Evolutionary conservation across 1,284 basidiomycete species (phyloP).

Genomic region (Ceratobasidium sp.): DNA sequence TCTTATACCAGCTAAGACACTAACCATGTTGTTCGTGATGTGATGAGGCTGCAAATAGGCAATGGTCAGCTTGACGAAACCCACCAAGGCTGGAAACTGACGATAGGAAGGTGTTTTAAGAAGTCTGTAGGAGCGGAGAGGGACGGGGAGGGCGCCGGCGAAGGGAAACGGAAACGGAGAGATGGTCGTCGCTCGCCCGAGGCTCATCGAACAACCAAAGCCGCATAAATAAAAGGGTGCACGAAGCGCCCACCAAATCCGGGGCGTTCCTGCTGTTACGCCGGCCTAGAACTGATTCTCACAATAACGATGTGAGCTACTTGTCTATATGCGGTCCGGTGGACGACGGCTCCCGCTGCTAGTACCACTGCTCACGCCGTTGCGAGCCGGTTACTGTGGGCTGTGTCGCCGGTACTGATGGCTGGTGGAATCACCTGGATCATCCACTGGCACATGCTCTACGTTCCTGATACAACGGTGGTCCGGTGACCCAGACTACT

Average conservation of each 20-base stretch:
- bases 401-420: slow-evolving; percentile 2
- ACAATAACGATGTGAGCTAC: neutral
- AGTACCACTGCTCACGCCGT: neutral
- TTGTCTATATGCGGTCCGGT: neutral
- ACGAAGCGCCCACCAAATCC: slow-evolving; percentile 16
- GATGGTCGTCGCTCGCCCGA: slow-evolving; percentile 39
- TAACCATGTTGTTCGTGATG: slow-evolving; percentile 41
- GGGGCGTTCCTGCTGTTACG: neutral
- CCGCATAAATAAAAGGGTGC: slow-evolving; percentile 28
- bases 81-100: neutral
- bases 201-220: slow-evolving; percentile 23
- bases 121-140: neutral
- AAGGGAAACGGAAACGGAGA: slow-evolving; percentile 12
- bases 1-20: slow-evolving; percentile 45
- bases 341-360: neutral
- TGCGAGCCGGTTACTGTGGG: neutral
- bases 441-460: slow-evolving; percentile 12
- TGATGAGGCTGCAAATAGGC: slow-evolving; percentile 25
- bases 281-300: slow-evolving; percentile 1
- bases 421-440: slow-evolving; percentile 3
- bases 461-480: too few species aligned
- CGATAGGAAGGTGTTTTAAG: slow-evolving; percentile 24
- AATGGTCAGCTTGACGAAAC: slow-evolving; percentile 10
- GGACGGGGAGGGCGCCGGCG: slow-evolving; percentile 11
- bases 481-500: too few species aligned